These are phyloP conservation scores for Mallotus repandus DNA, from an alignment of 441 rosid genomes.

Conservation along the genomic window DNA sequence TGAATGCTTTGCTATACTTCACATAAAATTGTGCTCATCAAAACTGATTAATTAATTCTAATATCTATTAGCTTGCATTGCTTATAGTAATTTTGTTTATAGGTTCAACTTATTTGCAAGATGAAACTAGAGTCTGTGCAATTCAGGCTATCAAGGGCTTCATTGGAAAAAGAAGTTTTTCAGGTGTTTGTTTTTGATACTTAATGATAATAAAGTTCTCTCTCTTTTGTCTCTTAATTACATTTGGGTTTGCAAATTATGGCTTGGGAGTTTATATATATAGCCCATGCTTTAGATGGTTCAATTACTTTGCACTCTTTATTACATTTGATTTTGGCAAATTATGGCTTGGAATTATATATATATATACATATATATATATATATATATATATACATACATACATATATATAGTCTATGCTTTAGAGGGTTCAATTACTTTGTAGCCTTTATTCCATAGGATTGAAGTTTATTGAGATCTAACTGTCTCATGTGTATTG, in stretches of 20 bases:
- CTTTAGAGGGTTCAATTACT: background rate
- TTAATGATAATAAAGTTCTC: background rate
- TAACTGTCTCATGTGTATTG: too few species aligned
- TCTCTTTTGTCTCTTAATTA: background rate
- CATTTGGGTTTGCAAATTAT: background rate
- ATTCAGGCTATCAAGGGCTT: conserved; percentile 65
- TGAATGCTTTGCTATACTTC: conserved; percentile 28
- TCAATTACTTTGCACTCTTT: background rate
- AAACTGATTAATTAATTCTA: conserved; percentile 4
- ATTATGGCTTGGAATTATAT: too few species aligned
- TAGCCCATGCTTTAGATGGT: background rate
- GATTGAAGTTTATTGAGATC: too few species aligned
- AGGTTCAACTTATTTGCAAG: conserved; percentile 95
- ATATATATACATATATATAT: too few species aligned
- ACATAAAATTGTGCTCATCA: background rate
- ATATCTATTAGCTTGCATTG: background rate
- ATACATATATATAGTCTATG: background rate
- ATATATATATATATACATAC: too few species aligned
- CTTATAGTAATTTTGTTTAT: conserved; percentile 9
- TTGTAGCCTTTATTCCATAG: too few species aligned
- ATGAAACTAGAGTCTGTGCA: conserved; percentile 78
- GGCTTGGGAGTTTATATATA: background rate
- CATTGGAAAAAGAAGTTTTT: conserved; percentile 73
- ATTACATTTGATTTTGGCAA: too few species aligned
- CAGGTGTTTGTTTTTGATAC: conserved; percentile 46